Conservation (phyloP, 2,329 filamentous ascomycete genomes). For the Setomelanomma holmii region DNA sequence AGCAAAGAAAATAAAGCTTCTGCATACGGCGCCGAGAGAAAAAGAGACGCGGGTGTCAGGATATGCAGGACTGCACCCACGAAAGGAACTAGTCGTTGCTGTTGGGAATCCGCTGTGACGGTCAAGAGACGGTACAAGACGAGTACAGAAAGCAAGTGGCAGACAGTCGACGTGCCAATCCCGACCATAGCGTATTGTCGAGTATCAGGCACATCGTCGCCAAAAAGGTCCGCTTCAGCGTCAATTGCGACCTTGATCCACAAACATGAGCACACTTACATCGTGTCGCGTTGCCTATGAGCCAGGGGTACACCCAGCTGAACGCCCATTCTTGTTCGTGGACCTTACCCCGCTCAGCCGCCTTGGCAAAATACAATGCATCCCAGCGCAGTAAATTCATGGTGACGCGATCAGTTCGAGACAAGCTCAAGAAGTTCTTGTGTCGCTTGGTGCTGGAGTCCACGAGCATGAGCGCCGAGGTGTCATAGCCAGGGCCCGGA, state of each 20-base stretch:
- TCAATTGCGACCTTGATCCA: constrained; percentile 18
- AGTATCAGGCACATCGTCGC: constrained; percentile 14
- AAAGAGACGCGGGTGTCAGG: constrained; percentile 85
- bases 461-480: constrained; percentile 68
- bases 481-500: constrained; percentile 74
- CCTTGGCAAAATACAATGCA: constrained; percentile 75
- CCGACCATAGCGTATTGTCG: constrained; percentile 60
- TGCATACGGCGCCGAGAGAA: constrained; percentile 84
- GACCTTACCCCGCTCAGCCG: constrained; percentile 68
- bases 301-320: constrained; percentile 62
- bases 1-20: constrained; percentile 82
- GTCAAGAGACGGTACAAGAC: constrained; percentile 72
- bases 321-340: constrained; percentile 91
- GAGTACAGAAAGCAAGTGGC: constrained; percentile 78
- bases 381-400: constrained; percentile 78
- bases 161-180: constrained; percentile 71
- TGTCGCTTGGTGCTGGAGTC: constrained; percentile 28
- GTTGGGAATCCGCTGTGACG: constrained; percentile 52
- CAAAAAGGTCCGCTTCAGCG: constrained; percentile 47
- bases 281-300: constrained; percentile 52
- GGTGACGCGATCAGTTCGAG: constrained; percentile 48
- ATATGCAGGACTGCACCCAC: constrained; percentile 77
- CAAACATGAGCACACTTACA: constrained; percentile 43
- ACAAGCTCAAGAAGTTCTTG: constrained; percentile 20
- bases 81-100: constrained; percentile 63